Conservation (phyloP, 169 alveolate genomes). For the Cryptosporidium parvum region DNA sequence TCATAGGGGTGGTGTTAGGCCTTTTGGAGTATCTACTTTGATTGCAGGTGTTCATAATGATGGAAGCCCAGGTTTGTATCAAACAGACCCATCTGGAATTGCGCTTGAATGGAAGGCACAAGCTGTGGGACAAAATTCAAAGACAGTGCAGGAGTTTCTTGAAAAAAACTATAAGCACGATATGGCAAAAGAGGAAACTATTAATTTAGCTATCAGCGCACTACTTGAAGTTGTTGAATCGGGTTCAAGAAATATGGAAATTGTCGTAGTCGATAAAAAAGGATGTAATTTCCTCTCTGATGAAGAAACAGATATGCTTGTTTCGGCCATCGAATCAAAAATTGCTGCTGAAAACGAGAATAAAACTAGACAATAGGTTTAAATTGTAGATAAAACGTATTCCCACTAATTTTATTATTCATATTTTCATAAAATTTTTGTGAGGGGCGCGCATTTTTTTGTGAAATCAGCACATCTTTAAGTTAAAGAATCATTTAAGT, state of each 20-base stretch:
- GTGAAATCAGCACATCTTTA: neutral
- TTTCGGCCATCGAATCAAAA: slow-evolving; percentile 39
- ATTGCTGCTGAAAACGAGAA: slow-evolving; percentile 30
- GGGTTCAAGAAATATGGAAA: slow-evolving; percentile 66
- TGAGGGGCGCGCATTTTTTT: neutral
- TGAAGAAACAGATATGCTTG: slow-evolving; percentile 27
- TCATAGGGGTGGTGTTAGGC: slow-evolving; percentile 98
- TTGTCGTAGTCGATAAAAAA: slow-evolving; percentile 46
- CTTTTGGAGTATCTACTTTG: slow-evolving; percentile 97
- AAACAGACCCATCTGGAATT: slow-evolving; percentile 99
- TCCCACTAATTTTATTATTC: neutral
- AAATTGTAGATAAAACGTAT: neutral
- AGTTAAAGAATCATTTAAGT: neutral
- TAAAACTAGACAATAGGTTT: slow-evolving; percentile 31
- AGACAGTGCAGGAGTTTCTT: slow-evolving; percentile 93
- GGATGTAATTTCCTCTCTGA: slow-evolving; percentile 56
- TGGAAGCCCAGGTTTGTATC: slow-evolving; percentile 92
- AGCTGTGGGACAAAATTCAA: slow-evolving; percentile 97
- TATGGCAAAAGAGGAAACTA: slow-evolving; percentile 89
- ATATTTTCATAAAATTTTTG: neutral
- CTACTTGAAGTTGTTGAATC: slow-evolving; percentile 89
- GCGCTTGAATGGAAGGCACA: slow-evolving; percentile 98
- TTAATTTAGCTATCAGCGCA: slow-evolving; percentile 93
- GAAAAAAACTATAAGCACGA: slow-evolving; percentile 94
- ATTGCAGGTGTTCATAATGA: slow-evolving; percentile 93